phyloP scores from a whole-genome alignment of 768 basidiomycete species.

The Boletus rubroflammeus region DNA sequence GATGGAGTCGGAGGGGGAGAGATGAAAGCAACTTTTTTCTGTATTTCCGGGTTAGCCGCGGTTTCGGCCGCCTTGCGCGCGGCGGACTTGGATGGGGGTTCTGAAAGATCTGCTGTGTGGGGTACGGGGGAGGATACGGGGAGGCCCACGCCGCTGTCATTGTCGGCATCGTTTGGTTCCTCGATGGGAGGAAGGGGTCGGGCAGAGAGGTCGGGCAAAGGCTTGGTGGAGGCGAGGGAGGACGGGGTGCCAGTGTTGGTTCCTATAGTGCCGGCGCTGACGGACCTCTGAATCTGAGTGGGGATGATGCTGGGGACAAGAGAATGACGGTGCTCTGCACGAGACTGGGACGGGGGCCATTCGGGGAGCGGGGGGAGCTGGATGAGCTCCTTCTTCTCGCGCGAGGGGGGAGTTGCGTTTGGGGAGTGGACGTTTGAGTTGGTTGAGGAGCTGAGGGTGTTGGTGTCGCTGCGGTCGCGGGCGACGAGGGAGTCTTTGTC shows the following conservation, averaged over 20 bases:
- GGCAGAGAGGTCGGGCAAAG: constrained; percentile 61
- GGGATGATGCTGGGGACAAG: constrained; percentile 10
- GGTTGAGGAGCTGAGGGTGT: constrained; percentile 27
- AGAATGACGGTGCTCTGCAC: constrained; percentile 21
- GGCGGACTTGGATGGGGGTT: constrained; percentile 25
- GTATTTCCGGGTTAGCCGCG: constrained; percentile 42
- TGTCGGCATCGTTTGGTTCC: constrained; percentile 35
- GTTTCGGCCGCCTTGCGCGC: constrained; percentile 40
- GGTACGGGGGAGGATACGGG: constrained; percentile 32
- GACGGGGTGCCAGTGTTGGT: constrained; percentile 41
- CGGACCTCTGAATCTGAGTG: constrained; percentile 28
- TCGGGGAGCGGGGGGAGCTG: constrained; percentile 56
- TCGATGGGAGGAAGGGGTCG: constrained; percentile 49
- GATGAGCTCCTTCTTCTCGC: constrained; percentile 55
- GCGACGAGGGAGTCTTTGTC: constrained; percentile 29
- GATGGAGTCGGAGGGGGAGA: constrained; percentile 73
- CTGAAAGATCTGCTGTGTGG: constrained; percentile 16
- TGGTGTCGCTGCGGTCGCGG: constrained; percentile 34
- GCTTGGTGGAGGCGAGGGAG: constrained; percentile 57
- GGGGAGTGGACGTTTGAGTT: constrained; percentile 25
- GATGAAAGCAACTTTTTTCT: constrained; percentile 87
- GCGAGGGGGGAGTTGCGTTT: constrained; percentile 30
- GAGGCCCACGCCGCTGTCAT: constrained; percentile 36
- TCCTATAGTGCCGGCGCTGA: constrained; percentile 27
- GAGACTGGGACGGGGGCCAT: constrained; percentile 56